Evolutionary conservation across 257 asterid genomes (phyloP).

Genomic region (Solanum sejunctum): DNA sequence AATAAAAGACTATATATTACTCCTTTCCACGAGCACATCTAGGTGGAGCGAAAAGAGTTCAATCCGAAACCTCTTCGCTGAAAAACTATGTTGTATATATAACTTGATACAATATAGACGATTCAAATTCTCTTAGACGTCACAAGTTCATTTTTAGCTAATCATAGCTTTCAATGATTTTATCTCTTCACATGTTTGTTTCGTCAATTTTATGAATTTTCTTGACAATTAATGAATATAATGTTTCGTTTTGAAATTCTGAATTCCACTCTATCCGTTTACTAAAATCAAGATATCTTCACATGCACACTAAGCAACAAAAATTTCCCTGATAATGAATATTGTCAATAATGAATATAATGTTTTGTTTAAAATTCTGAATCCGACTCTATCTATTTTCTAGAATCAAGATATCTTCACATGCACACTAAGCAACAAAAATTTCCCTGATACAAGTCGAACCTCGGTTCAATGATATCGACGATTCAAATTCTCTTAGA

Average conservation of each 20-base stretch:
- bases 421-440: slow-evolving; percentile 42
- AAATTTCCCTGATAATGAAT: background rate
- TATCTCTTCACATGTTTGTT: background rate
- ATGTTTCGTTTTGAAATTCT: background rate
- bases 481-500: no score
- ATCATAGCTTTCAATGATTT: background rate
- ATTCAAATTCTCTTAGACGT: no score
- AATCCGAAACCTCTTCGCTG: background rate
- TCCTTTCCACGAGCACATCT: background rate
- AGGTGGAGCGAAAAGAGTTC: background rate
- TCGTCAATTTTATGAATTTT: background rate
- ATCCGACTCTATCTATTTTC: background rate
- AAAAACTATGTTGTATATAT: no score
- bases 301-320: slow-evolving; percentile 47
- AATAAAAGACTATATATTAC: background rate
- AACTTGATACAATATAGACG: background rate
- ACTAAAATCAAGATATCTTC: slow-evolving; percentile 13
- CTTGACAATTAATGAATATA: background rate
- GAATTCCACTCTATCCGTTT: background rate
- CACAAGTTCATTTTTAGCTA: background rate
- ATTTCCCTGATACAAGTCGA: background rate
- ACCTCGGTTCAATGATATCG: background rate
- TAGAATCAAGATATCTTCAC: slow-evolving; percentile 24
- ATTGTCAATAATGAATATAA: background rate
- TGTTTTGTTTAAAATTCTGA: background rate